Base-by-base conservation (phyloP, 2,329 filamentous ascomycete genomes). In the Cercospora canescens region DNA sequence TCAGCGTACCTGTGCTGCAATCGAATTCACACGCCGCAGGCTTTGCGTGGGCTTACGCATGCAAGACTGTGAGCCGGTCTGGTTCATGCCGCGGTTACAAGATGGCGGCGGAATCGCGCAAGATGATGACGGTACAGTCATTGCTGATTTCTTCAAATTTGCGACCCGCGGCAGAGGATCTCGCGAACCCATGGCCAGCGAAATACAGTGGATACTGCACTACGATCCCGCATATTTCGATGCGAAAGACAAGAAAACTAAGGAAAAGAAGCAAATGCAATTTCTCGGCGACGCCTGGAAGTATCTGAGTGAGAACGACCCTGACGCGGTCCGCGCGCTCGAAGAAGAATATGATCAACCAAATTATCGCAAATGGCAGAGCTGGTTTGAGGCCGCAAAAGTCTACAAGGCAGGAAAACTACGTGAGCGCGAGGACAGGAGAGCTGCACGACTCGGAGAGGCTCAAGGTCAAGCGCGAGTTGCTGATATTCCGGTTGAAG, bases 131-230 rank as follows among this genome's bases (percentile, higher is more conserved):
- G 63, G 48, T 3, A 56, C 41, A 0, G 32, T 65, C 4, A n/a
- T 11, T 12, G 12, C 39, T 2, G 28, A 24, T 14, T 37, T 61
- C 18, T 61, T 61, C 50, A 60, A 62, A 30, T 35, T 62, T 9
- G 50, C 41, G n/a, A 28, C 32, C 26, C 37, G 16, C 11, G 16
- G 30, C 32, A 39, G 30, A 28, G 24, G 12, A 32, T 28, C 14
- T 18, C 64, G 67, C 14, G 67, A 69, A 45, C 69, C 69, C 16
- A 64, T 64, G 60, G 21, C 48, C 9, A 48, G 55, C 11, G 68
- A 70, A 26, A 41, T 71, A 5, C 16, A 21, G 4, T 71, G 69
- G 69, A 24, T 64, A 1, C 56, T 64, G 14, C 57, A 63, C 24
- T 71, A 54, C 37, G 58, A 70, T 28, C 48, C 58, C 1, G 34